Percentiles rank a stretch among this genome's conserved stretches.
Evolutionary conservation across 106 monocot genomes (phyloP).

Genomic region (Dendrobium catenatum): DNA sequence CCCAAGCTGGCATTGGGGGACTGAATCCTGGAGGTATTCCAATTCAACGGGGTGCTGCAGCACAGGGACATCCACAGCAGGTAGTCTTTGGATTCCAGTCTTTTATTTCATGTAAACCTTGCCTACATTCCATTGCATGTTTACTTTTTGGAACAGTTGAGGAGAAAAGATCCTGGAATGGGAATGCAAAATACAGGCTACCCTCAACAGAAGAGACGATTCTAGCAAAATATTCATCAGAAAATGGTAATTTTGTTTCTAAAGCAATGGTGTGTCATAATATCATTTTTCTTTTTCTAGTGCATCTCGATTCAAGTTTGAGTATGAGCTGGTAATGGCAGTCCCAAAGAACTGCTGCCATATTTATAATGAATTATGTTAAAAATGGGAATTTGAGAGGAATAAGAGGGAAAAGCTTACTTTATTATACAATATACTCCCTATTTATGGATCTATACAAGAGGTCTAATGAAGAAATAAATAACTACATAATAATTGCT

Average conservation of each 20-base stretch:
- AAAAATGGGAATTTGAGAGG: too few species aligned
- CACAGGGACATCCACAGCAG: constrained; percentile 65
- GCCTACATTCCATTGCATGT: neutral
- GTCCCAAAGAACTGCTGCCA: neutral
- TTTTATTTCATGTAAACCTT: neutral
- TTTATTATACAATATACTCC: too few species aligned
- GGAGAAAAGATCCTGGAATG: constrained; percentile 82
- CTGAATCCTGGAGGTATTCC: constrained; percentile 62
- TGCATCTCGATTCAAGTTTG: neutral
- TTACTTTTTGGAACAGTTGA: constrained; percentile 39
- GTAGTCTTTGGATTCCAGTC: constrained; percentile 16
- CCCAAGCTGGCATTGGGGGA: constrained; percentile 56
- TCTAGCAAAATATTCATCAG: constrained; percentile 28
- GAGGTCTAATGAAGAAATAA: too few species aligned
- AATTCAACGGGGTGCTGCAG: constrained; percentile 55
- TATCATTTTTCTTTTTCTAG: neutral
- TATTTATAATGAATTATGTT: neutral
- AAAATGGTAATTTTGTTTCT: neutral
- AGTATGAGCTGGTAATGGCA: neutral
- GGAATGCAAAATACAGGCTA: constrained; percentile 91
- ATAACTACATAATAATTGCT: too few species aligned
- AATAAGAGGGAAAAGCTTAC: too few species aligned
- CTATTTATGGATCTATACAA: too few species aligned
- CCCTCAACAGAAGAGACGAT: constrained; percentile 88
- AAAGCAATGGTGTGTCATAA: neutral